A percentile compares a stretch with the other conserved stretches of the same genome.
Evolutionary conservation across 345 rosid genomes (phyloP).

Genomic region (Salix udensis): DNA sequence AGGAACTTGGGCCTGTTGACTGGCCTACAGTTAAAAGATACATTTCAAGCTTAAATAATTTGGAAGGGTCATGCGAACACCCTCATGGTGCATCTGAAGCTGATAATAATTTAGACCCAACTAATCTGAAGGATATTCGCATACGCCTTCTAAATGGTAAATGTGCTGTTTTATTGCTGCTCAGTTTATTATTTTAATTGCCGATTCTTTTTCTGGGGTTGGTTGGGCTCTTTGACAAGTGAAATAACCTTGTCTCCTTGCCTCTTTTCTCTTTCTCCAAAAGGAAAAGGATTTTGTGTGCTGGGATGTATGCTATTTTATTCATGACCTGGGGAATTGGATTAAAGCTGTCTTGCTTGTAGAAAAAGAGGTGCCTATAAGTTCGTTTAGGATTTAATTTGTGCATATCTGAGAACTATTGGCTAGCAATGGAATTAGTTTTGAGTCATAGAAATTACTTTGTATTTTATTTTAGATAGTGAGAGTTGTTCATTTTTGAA

Average conservation of each 20-base stretch:
- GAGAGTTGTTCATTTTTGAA: neutral
- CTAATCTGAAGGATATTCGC: conserved; percentile 73
- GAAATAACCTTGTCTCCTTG: neutral
- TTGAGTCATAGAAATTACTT: neutral
- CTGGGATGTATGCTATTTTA: neutral
- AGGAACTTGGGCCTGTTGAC: conserved; percentile 95
- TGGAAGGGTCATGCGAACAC: conserved; percentile 56
- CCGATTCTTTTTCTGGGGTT: neutral
- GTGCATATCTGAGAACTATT: neutral
- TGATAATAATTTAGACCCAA: conserved; percentile 51
- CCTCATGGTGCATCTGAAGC: conserved; percentile 50
- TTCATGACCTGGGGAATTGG: neutral
- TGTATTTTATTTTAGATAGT: neutral
- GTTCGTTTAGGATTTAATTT: neutral
- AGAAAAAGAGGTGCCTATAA: neutral
- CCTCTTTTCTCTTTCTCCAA: neutral
- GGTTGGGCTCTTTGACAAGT: neutral
- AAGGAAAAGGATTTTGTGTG: neutral
- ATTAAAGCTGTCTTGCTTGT: neutral
- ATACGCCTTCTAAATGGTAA: conserved; percentile 85
- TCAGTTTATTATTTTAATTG: too few species aligned
- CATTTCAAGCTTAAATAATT: conserved; percentile 55
- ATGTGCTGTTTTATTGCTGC: conserved; percentile 11
- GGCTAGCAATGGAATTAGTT: neutral
- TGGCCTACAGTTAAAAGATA: conserved; percentile 83